Base-by-base conservation (phyloP, 2,329 filamentous ascomycete genomes). In the Anisogramma anomala region DNA sequence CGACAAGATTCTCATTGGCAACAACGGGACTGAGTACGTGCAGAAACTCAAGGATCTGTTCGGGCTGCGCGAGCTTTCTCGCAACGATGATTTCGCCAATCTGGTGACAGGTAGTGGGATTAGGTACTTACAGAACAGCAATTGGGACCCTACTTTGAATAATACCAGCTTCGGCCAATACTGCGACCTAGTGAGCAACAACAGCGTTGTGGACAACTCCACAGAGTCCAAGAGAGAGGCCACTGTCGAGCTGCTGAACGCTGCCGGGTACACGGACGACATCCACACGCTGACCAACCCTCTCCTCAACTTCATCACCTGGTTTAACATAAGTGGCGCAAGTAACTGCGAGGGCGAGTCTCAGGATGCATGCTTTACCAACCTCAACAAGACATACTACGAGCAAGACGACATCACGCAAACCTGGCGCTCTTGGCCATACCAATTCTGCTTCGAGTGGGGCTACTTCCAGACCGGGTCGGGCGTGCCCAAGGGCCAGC, bases 381-480 rank as follows among this genome's bases (percentile, higher is more conserved):
- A 55, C 22, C 56, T 53, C 36, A 53, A 64, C 44, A 13, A 54
- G 3, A 50, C 49, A 0, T 61, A 59, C 37, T 64, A 63, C 44
- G 43, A 47, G 22, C 52, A 55, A 15, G 55, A 61, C 43, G 54
- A 58, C 41, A 59, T 65, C 36, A 44, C 55, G 4, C 63, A 66
- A 44, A 55, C 53, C 38, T 72, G 55, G 53, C 60, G 69, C 0
- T 56, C 64, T 18, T 75, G 71, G 71, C 50, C 58, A 1, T 75
- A 69, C 50, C 72, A 75, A 46, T 68, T 66, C 28, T 75, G 71
- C 59, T 73, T 69, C 5, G 65, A 75, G 62, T 91, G 83, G 84
- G 85, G 84, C 8, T 91, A 76, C 60, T 74, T 88, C 36, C 73
- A 80, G 49, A 85, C 82, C 0, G 84, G 85, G 35, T 79, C 75